Conservation (phyloP, 306 rosid species). For the Vachellia collinsii region DNA sequence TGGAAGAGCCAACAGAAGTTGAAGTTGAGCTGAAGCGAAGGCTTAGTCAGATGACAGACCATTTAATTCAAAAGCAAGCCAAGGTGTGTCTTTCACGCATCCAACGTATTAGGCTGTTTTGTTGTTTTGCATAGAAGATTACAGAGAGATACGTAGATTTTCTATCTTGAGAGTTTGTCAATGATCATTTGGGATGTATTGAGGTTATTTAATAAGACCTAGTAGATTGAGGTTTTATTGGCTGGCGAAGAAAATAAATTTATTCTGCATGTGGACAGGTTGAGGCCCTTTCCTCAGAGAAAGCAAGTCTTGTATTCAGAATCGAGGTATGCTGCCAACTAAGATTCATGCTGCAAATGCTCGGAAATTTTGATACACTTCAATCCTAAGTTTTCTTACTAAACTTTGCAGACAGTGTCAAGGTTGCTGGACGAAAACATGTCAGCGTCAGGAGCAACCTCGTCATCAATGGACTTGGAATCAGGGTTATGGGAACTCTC, state of each 20-base stretch:
- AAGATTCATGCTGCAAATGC: conserved; percentile 27
- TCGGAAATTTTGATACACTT: conserved; percentile 7
- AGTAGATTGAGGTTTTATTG: neutral
- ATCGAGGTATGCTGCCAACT: conserved; percentile 66
- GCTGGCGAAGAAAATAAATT: neutral
- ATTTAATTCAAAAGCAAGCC: conserved; percentile 93
- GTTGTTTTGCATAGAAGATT: neutral
- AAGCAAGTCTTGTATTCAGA: conserved; percentile 80
- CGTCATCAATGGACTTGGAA: conserved; percentile 73
- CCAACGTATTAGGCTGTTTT: neutral
- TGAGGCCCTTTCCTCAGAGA: conserved; percentile 94
- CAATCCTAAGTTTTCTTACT: conserved; percentile 20
- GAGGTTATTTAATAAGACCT: neutral
- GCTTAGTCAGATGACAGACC: conserved; percentile 94
- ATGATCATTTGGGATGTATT: neutral
- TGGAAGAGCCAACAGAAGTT: conserved; percentile 89
- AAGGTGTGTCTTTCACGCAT: conserved; percentile 61
- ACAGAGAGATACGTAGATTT: neutral
- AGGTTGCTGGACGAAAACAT: conserved; percentile 80
- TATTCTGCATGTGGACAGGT: conserved; percentile 62
- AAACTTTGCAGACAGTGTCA: conserved; percentile 62
- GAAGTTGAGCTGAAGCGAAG: conserved; percentile 89
- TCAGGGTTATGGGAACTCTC: conserved; percentile 71
- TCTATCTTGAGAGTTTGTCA: neutral
- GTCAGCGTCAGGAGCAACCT: conserved; percentile 33